Conservation (phyloP, 164 flowering plant genomes). For the Umbilicus rupestris region DNA sequence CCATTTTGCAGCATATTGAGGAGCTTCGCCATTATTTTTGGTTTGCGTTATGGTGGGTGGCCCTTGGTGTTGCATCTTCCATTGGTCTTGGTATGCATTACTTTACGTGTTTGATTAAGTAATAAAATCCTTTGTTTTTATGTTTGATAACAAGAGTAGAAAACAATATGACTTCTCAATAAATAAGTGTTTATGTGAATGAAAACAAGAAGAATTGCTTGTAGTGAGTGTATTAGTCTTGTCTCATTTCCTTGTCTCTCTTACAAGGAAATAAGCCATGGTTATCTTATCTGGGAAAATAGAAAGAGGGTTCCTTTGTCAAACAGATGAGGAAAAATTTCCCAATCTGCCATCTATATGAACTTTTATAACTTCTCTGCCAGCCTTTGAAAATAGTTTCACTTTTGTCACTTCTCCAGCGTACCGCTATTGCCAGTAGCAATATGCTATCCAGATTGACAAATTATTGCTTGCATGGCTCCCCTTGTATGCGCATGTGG, state of each 20-base stretch:
- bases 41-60: constrained; percentile 78
- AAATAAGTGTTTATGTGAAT: background rate
- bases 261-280: background rate
- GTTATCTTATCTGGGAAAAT: background rate
- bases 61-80: constrained; percentile 94
- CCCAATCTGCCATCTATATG: too few species aligned
- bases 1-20: constrained; percentile 54
- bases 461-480: too few species aligned
- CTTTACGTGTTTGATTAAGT: background rate
- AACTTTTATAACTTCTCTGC: too few species aligned
- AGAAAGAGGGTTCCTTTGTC: background rate
- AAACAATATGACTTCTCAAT: background rate
- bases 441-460: too few species aligned
- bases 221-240: background rate
- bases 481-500: too few species aligned
- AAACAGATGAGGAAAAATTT: background rate
- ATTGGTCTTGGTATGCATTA: constrained; percentile 67
- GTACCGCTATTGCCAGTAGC: too few species aligned
- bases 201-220: background rate
- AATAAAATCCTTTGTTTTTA: background rate
- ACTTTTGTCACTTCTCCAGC: too few species aligned
- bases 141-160: background rate
- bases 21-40: constrained; percentile 46
- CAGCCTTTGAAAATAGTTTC: too few species aligned
- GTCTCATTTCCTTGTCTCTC: background rate